Evolutionary conservation across 1,284 basidiomycete species (phyloP).

Genomic region (Ganoderma leucocontextum): DNA sequence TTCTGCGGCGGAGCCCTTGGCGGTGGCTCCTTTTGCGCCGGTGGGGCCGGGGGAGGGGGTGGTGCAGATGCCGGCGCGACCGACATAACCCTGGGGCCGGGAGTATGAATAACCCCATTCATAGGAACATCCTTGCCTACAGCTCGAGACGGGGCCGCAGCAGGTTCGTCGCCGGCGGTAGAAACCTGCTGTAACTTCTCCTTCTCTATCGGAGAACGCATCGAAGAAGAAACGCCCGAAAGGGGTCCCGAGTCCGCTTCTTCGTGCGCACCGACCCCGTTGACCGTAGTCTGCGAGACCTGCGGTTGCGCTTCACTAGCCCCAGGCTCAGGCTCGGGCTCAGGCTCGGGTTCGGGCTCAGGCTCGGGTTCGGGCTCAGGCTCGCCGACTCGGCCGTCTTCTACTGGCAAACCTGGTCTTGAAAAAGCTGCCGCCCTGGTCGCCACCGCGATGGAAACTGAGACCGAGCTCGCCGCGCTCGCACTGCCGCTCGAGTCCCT

Average conservation of each 20-base stretch:
- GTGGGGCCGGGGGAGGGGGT: neutral
- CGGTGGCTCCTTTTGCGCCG: neutral
- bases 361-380: too few species aligned
- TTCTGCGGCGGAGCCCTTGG: slow-evolving; percentile 29
- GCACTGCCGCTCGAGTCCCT: slow-evolving; percentile 45
- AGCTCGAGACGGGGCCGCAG: neutral
- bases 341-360: neutral
- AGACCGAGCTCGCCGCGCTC: slow-evolving; percentile 42
- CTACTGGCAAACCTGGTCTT: slow-evolving; percentile 14
- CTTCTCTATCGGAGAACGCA: neutral
- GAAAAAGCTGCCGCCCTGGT: slow-evolving; percentile 16
- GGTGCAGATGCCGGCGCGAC: neutral
- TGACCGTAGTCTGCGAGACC: neutral
- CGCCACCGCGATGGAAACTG: slow-evolving; percentile 41
- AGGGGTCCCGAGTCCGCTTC: slow-evolving; percentile 13
- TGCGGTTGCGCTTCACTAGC: neutral
- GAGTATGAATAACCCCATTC: neutral
- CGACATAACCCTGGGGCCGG: neutral
- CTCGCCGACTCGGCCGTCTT: slow-evolving; percentile 7
- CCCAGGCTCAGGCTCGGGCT: neutral
- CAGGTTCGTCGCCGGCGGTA: neutral
- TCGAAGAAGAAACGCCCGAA: neutral
- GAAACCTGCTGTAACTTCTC: neutral
- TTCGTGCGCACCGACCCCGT: slow-evolving; percentile 11
- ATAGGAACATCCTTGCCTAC: slow-evolving; percentile 3